Base-by-base conservation (phyloP, 2,329 filamentous ascomycete genomes). In the Talaromyces sp. region DNA sequence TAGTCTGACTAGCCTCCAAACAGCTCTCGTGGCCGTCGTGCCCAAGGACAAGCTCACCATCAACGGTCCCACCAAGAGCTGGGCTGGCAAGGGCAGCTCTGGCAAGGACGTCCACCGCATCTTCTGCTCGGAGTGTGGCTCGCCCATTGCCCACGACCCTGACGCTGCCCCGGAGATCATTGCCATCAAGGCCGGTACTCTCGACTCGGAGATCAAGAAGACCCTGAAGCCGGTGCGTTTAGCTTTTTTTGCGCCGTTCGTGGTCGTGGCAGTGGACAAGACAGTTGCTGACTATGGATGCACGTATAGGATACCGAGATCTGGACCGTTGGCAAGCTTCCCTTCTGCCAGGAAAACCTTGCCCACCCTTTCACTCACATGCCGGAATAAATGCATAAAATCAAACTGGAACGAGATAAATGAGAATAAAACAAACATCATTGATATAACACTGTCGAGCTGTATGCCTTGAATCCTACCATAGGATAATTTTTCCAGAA, bases 121-220 rank as follows among this genome's bases (percentile, higher is more conserved):
- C 73, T 89, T 89, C 80, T 89, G 86, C 81, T 77, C 79, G 65
- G 85, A 88, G 70, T 89, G 86, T 74, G 86, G 86, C 64, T 87
- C 84, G 17, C 86, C 86, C 62, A 87, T 89, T 67, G 86, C 86
- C 62, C 86, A 89, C 74, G 86, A 88, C 74, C 86, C 86, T 27
- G 85, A 88, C 61, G 83, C 83, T n/a, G 85, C 85, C n/a, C 86
- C 85, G 38, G 80, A 83, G 64, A 88, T 89, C 75, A 88, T 88
- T 66, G 86, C 85, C 63, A 74, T 88, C 70, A 89, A 89, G 83
- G 86, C 80, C 35, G 86, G 86, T 61, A 85, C 85, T 24, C 78
- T 89, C 56, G 83, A 84, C 66, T 74, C 74, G 1, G 85, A 87
- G 71, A 81, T 87, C 68, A 88, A 88, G 84, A 85, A 87, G 81